Conservation (phyloP, 768 basidiomycete species). For the Panaeolus cyanescens region DNA sequence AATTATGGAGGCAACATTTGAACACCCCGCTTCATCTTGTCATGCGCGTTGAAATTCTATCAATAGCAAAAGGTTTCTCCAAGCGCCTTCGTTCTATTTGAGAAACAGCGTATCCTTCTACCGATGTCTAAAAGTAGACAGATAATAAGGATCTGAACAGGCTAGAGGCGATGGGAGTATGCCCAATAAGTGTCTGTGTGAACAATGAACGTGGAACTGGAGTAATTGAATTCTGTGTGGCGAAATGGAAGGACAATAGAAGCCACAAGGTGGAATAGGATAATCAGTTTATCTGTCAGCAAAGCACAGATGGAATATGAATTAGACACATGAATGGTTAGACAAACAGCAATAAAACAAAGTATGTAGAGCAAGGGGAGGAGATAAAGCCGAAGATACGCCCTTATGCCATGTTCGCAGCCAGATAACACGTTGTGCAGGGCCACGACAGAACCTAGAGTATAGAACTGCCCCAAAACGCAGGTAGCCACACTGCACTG, state of each 20-base stretch:
- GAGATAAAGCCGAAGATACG: not conserved
- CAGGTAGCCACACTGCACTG: not conserved
- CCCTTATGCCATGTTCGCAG: not conserved
- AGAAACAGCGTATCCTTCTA: too few species aligned
- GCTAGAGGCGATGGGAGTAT: too few species aligned
- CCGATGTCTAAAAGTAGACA: too few species aligned
- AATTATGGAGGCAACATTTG: too few species aligned
- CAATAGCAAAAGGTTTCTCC: too few species aligned
- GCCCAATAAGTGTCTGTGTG: too few species aligned
- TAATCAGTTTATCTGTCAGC: not conserved
- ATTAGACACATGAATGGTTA: not conserved
- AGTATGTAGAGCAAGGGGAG: not conserved
- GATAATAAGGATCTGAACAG: too few species aligned
- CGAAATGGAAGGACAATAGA: not conserved
- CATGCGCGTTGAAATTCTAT: too few species aligned
- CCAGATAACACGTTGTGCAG: too few species aligned
- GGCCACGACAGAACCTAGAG: not conserved
- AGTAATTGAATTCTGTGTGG: not conserved
- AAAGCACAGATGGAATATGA: not conserved
- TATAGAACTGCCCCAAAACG: not conserved
- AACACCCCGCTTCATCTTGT: too few species aligned
- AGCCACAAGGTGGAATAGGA: not conserved
- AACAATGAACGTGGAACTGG: not conserved
- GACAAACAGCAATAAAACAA: not conserved
- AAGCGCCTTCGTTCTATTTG: too few species aligned